Percentiles rank a stretch among this genome's conserved stretches.
These are phyloP conservation scores for Amoeboaphelidium protococcarum DNA, from an alignment of 371 early-diverging fungal genomes.

Conservation along the genomic window DNA sequence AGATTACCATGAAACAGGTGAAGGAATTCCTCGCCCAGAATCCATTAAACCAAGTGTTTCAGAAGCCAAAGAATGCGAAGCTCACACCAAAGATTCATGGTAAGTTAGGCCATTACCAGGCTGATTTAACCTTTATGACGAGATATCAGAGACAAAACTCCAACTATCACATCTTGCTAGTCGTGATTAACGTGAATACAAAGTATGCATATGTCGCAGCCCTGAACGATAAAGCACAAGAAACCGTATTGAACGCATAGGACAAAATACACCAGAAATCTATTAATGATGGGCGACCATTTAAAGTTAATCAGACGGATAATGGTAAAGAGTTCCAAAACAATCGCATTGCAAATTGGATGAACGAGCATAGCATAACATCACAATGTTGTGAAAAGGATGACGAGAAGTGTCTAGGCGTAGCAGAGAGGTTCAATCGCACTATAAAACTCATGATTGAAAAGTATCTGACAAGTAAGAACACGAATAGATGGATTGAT, in stretches of 20 bases:
- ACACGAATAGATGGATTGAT: constrained; percentile 1
- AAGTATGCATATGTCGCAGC: constrained; percentile 1
- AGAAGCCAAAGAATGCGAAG: constrained; percentile 1
- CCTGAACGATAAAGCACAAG: background rate
- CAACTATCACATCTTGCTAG: background rate
- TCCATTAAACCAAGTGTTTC: constrained; percentile 1
- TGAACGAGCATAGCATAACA: background rate
- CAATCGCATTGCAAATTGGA: constrained; percentile 1
- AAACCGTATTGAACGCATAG: background rate
- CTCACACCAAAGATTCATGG: constrained; percentile 1
- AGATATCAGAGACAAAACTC: constrained; percentile 1
- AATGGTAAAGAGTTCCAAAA: constrained; percentile 1
- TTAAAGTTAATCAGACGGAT: background rate
- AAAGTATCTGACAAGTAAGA: constrained; percentile 1
- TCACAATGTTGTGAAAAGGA: constrained; percentile 1
- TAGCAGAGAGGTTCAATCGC: constrained; percentile 1
- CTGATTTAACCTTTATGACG: background rate
- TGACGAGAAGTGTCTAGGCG: constrained; percentile 1
- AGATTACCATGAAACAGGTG: constrained; percentile 1
- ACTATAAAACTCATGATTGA: background rate
- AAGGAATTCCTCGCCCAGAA: constrained; percentile 1
- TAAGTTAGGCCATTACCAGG: background rate
- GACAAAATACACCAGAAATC: background rate
- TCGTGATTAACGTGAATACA: background rate
- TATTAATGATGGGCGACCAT: constrained; percentile 1